Conservation (phyloP, 1,284 basidiomycete species). For the Entoloma clypeatum region DNA sequence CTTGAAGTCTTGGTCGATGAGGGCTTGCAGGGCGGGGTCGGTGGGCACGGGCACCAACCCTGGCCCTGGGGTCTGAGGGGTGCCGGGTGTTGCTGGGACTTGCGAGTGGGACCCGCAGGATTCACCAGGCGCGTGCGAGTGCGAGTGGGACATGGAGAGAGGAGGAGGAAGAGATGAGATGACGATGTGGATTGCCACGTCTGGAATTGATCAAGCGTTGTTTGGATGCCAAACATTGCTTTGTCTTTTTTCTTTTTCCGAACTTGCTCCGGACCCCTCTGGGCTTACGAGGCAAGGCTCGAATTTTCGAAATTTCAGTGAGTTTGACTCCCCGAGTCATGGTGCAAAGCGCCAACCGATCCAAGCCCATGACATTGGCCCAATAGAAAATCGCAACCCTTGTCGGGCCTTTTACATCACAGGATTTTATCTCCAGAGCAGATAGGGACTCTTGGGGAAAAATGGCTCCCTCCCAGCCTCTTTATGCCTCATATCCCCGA, state of each 20-base stretch:
- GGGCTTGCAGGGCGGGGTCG: conserved; percentile 67
- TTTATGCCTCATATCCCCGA: too few species aligned
- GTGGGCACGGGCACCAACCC: conserved; percentile 43
- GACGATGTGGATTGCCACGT: conserved; percentile 17
- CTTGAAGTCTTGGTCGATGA: conserved; percentile 71
- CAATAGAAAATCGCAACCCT: too few species aligned
- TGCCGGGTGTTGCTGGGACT: too few species aligned
- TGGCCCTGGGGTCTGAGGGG: conserved; percentile 35
- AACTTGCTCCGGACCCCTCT: neutral
- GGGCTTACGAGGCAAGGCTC: neutral
- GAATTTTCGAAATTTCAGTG: too few species aligned
- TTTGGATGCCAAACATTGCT: conserved; percentile 8
- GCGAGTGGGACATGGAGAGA: conserved; percentile 39
- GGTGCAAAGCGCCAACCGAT: too few species aligned
- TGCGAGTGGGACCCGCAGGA: conserved; percentile 35
- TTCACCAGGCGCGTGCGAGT: conserved; percentile 39
- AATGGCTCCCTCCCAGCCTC: too few species aligned
- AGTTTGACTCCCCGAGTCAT: too few species aligned
- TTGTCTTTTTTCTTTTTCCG: neutral
- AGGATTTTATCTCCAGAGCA: too few species aligned
- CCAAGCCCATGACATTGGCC: too few species aligned
- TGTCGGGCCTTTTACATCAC: too few species aligned
- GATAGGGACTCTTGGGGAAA: too few species aligned
- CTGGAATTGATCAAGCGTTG: conserved; percentile 10
- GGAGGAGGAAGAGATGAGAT: neutral